A percentile compares a stretch with the other conserved stretches of the same genome.
phyloP scores from a whole-genome alignment of 768 basidiomycete genomes.

The Boletus eberwhitei region DNA sequence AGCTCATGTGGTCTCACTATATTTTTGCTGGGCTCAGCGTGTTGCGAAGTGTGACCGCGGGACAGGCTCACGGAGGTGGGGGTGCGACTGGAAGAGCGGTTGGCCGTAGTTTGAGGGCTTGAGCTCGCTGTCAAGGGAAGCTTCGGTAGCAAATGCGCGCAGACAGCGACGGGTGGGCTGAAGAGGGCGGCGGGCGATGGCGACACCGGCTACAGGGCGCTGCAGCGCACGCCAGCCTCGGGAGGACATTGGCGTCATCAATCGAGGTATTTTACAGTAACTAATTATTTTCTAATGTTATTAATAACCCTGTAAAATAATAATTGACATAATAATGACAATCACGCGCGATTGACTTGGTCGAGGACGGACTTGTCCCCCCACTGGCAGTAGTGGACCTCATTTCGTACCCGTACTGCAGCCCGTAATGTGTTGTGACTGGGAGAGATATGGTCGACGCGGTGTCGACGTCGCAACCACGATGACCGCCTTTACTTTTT shows the following conservation, averaged over 20 bases:
- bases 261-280: background rate
- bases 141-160: slow-evolving; percentile 36
- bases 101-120: slow-evolving; percentile 84
- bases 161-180: background rate
- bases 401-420: background rate
- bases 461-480: slow-evolving; percentile 66
- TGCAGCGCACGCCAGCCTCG: slow-evolving; percentile 16
- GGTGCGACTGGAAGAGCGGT: slow-evolving; percentile 73
- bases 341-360: slow-evolving; percentile 20
- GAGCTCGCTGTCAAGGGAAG: slow-evolving; percentile 19
- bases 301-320: background rate
- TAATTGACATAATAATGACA: background rate
- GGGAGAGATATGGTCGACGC: slow-evolving; percentile 47
- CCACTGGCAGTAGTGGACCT: background rate
- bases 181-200: background rate
- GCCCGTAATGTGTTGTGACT: slow-evolving; percentile 32
- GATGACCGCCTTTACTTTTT: slow-evolving; percentile 62
- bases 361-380: slow-evolving; percentile 22
- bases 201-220: background rate
- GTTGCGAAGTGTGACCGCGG: background rate
- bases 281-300: background rate
- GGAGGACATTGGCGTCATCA: slow-evolving; percentile 18
- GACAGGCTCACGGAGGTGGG: slow-evolving; percentile 62
- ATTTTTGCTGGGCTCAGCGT: slow-evolving; percentile 2
- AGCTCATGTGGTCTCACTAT: slow-evolving; percentile 62